A percentile compares a stretch with the other conserved stretches of the same genome.
phyloP scores from a whole-genome alignment of 352 stramenopile species.

The Phytophthora sp. region DNA sequence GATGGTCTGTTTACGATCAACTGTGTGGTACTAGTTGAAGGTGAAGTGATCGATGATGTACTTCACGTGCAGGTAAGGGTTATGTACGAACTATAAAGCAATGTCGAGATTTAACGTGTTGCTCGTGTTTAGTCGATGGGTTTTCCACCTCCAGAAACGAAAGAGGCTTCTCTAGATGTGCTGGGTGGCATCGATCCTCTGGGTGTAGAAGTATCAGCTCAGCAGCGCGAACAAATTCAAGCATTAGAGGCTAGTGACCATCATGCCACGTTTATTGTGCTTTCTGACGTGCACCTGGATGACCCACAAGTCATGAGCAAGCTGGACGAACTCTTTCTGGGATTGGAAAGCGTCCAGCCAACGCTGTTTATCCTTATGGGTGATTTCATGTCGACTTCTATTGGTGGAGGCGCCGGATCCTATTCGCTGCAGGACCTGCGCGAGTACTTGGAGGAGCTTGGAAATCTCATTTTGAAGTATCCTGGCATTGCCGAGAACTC shows the following conservation, averaged over 20 bases:
- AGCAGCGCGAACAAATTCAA: slow-evolving; percentile 84
- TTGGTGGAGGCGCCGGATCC: slow-evolving; percentile 70
- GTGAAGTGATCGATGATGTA: slow-evolving; percentile 93
- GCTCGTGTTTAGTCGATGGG: slow-evolving; percentile 79
- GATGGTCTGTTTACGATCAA: slow-evolving; percentile 93
- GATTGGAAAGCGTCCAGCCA: slow-evolving; percentile 75
- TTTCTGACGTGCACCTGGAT: slow-evolving; percentile 95
- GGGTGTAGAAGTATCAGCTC: slow-evolving; percentile 77
- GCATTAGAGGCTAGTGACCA: slow-evolving; percentile 81
- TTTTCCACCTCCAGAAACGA: slow-evolving; percentile 89
- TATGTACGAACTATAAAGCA: no score
- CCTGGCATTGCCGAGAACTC: slow-evolving; percentile 80
- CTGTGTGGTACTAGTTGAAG: slow-evolving; percentile 93
- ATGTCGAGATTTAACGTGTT: neutral
- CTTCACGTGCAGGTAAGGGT: slow-evolving; percentile 84
- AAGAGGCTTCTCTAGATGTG: slow-evolving; percentile 74
- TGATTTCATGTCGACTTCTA: slow-evolving; percentile 89
- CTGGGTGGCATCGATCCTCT: slow-evolving; percentile 83
- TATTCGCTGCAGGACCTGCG: slow-evolving; percentile 82
- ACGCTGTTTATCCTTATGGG: slow-evolving; percentile 95
- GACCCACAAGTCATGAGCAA: slow-evolving; percentile 90
- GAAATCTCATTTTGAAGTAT: slow-evolving; percentile 90
- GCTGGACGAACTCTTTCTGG: slow-evolving; percentile 90
- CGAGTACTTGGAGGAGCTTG: slow-evolving; percentile 91
- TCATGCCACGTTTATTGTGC: slow-evolving; percentile 92